phyloP scores from a whole-genome alignment of 2,329 filamentous ascomycete species.

The Trichocomaceae sp. region DNA sequence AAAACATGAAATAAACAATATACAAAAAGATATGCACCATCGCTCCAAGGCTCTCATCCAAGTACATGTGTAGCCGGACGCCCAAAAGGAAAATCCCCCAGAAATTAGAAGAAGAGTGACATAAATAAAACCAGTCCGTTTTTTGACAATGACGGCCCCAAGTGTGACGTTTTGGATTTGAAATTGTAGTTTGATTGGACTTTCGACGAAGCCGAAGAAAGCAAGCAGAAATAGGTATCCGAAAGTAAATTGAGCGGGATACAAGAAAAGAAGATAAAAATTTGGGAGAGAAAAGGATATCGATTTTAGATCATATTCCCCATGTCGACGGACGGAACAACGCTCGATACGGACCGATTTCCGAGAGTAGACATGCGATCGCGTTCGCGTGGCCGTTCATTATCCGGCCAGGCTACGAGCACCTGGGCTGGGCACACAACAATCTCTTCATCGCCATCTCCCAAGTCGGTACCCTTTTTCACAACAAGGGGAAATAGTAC shows the following conservation, averaged over 20 bases:
- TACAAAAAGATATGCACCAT: neutral
- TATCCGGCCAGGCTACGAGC: conserved; percentile 58
- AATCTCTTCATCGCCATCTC: conserved; percentile 85
- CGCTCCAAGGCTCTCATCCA: neutral
- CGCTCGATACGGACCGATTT: conserved; percentile 40
- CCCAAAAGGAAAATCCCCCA: conserved; percentile 40
- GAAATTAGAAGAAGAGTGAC: conserved; percentile 70
- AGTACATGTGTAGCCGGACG: neutral
- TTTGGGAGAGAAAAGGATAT: neutral
- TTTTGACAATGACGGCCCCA: neutral
- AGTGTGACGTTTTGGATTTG: conserved; percentile 12
- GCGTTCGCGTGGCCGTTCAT: conserved; percentile 20
- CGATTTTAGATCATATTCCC: conserved; percentile 33
- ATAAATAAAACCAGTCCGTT: conserved; percentile 58
- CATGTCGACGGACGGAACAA: conserved; percentile 38
- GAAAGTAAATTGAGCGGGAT: neutral
- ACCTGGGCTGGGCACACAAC: conserved; percentile 95
- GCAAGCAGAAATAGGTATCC: neutral
- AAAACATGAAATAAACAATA: conserved; percentile 2
- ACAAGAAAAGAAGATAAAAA: neutral
- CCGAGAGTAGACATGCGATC: conserved; percentile 30
- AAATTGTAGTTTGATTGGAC: neutral
- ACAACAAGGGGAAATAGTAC: conserved; percentile 95
- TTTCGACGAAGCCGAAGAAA: neutral
- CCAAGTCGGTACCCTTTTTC: conserved; percentile 86